Evolutionary conservation across 768 basidiomycete species (phyloP), one percentile per base, ranked within the genome.

Genomic region (Gloeopeniophorella convolvens): DNA sequence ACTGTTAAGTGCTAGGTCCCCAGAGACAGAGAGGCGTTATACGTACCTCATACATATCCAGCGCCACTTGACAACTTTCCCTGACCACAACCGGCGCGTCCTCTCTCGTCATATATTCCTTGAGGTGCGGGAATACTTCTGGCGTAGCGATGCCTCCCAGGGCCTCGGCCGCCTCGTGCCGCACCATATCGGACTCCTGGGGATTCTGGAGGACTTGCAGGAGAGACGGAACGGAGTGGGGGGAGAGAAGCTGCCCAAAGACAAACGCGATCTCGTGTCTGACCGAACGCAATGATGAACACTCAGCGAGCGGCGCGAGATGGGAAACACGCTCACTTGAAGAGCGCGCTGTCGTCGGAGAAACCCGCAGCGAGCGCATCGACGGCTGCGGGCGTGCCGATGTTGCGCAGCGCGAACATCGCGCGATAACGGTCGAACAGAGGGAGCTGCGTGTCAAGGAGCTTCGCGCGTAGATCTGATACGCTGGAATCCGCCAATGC

Each of bases 251-350:
- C 70, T 99, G 96, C 11, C 96, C 96, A 62, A 98, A 97, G 37
- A 99, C 86, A 66, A 97, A 99, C 1, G 96, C 96, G 40, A 99
- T 91, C 66, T 99, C 96, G 66, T 99, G 96, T 56, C 94, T 95
- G 59, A 23, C 54, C 34, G 43, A 15, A 48, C 45, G 26, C 21
- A 23, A 1, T 52, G 21, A 31, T 20, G 32, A 24, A n/a, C 48
- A 18, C 15, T 50, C 6, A 27, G 8, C 5, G 16, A 24, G 20
- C 16, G 20, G 36, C 27, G 33, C n/a, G 35, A 36, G 33, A 34
- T 15, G 33, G 33, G 18, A 32, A 11, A 31, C 13, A 42, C 43
- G 46, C 81, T 59, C 54, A 94, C 91, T 93, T 91, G 83, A 99
- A 98, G 20, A 99, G 72, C 2, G 86, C 90, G 56, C 86, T 90